Base-by-base conservation (phyloP, 2,329 filamentous ascomycete species). In the Dactylellina parvicollis region DNA sequence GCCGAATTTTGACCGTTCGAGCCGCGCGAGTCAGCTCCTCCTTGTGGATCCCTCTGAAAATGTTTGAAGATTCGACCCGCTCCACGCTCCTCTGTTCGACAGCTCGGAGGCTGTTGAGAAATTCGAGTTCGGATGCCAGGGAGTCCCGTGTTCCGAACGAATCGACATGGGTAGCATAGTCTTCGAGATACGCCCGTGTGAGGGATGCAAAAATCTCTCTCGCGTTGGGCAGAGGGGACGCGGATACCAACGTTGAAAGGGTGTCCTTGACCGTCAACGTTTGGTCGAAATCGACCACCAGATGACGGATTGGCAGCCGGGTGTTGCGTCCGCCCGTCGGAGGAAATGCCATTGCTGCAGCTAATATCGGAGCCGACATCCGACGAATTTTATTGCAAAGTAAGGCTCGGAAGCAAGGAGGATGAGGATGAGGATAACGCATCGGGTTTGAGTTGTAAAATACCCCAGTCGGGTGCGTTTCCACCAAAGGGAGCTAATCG, bases 281-380 rank as follows among this genome's bases (percentile, higher is more conserved):
- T 34, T 71, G 65, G 34, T 71, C 65, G 32, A 71, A 62, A 32
- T 71, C 65, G 9, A 71, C 30, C 4, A 71, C 40, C 22, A 71
- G 49, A 36, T 61, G 56, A 2, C 28, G 50, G 54, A 71, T 71
- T 32, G 8, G n/a, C 5, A 16, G 22, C 24, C 10, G 12, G 22
- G 18, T 7, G 18, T 12, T 2, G 30, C 18, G 18, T 28, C 22
- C 46, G 22, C 9, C 46, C 22, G 14, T 50, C n/a, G 12, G 18
- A 50, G 26, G 34, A 38, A n/a, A 38, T 38, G 34, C 34, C 12
- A 14, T n/a, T 38, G 12, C 22, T 50, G 22, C 26, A 26, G 46
- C 46, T 5, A 24, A 24, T 30, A 50, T 32, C 9, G 40, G 16
- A 44, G 40, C 40, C 16, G 34, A 9, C 34, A 38, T 38, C 16